Evolutionary conservation across 169 alveolate genomes (phyloP).

Genomic region (Plasmodium gaboni): DNA sequence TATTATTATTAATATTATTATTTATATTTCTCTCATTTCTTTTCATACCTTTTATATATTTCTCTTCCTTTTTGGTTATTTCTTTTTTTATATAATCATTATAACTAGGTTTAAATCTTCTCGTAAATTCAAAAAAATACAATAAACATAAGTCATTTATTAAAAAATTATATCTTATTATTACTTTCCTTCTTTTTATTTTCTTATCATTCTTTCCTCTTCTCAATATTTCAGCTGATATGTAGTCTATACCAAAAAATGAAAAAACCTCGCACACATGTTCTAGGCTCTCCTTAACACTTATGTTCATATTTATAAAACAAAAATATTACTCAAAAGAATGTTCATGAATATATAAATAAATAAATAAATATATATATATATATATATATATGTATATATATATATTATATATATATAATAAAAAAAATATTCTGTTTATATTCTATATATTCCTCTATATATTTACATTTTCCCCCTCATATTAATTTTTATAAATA

Average conservation of each 20-base stretch:
- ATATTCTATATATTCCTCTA: too few relatives aligned
- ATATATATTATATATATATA: too few relatives aligned
- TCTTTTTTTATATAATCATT: constrained; percentile 48
- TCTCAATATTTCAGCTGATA: constrained; percentile 53
- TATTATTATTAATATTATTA: background rate
- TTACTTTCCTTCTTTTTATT: constrained; percentile 40
- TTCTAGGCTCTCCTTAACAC: constrained; percentile 68
- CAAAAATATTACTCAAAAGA: background rate
- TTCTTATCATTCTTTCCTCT: constrained; percentile 53
- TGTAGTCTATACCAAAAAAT: constrained; percentile 65
- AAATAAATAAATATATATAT: background rate
- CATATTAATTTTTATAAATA: too few relatives aligned
- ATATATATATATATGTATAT: background rate
- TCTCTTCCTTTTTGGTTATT: constrained; percentile 23
- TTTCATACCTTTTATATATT: background rate
- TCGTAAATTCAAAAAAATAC: constrained; percentile 45
- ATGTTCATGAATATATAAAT: background rate
- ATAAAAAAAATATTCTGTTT: too few relatives aligned
- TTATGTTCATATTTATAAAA: constrained; percentile 19
- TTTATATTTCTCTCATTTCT: background rate
- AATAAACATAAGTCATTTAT: constrained; percentile 64
- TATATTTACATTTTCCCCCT: too few relatives aligned
- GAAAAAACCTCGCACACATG: constrained; percentile 52
- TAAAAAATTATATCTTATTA: constrained; percentile 27
- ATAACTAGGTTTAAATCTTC: constrained; percentile 62